A percentile compares a stretch with the other conserved stretches of the same genome.
phyloP scores from a whole-genome alignment of 371 early-diverging fungal species.

The Gilbertella persicaria region DNA sequence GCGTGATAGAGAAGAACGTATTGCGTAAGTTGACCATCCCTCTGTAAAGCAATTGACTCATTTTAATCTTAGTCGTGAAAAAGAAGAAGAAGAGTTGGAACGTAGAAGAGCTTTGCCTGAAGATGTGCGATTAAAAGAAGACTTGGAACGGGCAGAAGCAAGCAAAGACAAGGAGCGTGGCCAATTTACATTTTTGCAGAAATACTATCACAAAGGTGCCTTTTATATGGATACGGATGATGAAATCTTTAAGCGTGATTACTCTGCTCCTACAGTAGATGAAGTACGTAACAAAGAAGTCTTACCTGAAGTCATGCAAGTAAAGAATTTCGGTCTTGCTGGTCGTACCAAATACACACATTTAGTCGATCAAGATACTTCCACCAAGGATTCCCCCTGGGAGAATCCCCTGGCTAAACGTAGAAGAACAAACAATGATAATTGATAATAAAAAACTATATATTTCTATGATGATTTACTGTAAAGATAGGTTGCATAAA shows the following conservation, averaged over 20 bases:
- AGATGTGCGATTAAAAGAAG: constrained; percentile 71
- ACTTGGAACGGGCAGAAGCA: constrained; percentile 60
- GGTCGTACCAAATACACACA: constrained; percentile 92
- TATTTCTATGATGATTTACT: constrained; percentile 29
- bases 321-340: constrained; percentile 86
- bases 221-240: constrained; percentile 72
- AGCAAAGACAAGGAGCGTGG: constrained; percentile 55
- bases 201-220: constrained; percentile 89
- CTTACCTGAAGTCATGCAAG: constrained; percentile 88
- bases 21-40: constrained; percentile 53
- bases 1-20: constrained; percentile 80
- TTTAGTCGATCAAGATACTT: constrained; percentile 83
- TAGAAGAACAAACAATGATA: constrained; percentile 20
- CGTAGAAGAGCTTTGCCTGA: constrained; percentile 83
- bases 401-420: constrained; percentile 28
- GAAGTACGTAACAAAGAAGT: constrained; percentile 67
- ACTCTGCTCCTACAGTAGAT: constrained; percentile 75
- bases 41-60: not conserved
- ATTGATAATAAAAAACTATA: constrained; percentile 1
- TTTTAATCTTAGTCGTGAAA: constrained; percentile 56
- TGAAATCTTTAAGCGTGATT: constrained; percentile 70
- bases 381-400: constrained; percentile 44
- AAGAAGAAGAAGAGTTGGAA: constrained; percentile 79
- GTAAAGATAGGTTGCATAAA: constrained; percentile 73
- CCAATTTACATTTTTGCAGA: constrained; percentile 68